Conservation (phyloP, 305 asterid species). For the Withania somnifera region DNA sequence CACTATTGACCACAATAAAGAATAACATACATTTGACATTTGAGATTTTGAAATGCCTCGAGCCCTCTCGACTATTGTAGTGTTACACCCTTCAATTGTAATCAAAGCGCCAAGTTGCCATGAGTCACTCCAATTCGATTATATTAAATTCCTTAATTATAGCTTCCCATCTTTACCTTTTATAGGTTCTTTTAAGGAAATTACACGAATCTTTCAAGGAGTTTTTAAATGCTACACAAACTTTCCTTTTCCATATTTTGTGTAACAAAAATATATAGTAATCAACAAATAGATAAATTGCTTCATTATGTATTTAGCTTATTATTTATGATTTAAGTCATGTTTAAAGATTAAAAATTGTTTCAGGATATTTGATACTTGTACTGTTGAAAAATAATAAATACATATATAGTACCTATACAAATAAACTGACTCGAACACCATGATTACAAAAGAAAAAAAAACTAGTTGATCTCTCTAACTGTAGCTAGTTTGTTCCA, state of each 20-base stretch:
- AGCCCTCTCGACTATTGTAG: neutral
- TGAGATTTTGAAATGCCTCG: neutral
- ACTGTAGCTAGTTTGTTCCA: no score
- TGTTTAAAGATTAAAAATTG: no score
- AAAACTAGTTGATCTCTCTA: neutral
- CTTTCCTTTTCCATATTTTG: neutral
- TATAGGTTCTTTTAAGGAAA: neutral
- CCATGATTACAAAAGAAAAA: neutral
- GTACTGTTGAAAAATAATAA: neutral
- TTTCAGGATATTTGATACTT: neutral
- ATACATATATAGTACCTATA: no score
- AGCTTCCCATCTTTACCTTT: neutral
- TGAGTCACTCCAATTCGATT: constrained; percentile 6
- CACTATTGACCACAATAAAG: neutral
- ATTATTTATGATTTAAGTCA: no score
- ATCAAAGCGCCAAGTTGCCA: neutral
- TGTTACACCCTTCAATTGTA: neutral
- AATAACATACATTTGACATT: neutral
- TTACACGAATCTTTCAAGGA: neutral
- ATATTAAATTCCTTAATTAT: neutral
- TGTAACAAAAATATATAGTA: neutral
- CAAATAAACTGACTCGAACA: neutral
- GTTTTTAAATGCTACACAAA: neutral
- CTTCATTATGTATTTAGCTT: neutral
- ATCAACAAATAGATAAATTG: neutral